Conservation (phyloP, 106 monocot genomes). For the Dactylorhiza incarnata region DNA sequence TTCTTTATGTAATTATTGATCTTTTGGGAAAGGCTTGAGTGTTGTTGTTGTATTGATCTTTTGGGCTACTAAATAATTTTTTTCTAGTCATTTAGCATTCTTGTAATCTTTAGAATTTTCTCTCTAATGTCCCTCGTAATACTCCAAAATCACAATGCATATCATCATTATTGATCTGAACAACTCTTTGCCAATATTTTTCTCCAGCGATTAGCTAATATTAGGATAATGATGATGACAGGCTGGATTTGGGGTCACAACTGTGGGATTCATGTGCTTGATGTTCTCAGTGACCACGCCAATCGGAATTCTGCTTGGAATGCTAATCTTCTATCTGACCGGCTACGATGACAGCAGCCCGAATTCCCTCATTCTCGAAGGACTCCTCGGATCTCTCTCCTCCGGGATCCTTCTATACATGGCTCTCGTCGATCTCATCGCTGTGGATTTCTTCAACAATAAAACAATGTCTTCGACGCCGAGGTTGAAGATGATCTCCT, state of each 20-base stretch:
- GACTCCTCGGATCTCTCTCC: slow-evolving; percentile 76
- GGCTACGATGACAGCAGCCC: slow-evolving; percentile 87
- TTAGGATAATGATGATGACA: slow-evolving; percentile 24
- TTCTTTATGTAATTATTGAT: too few relatives aligned
- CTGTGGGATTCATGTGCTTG: slow-evolving; percentile 73
- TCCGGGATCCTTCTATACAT: slow-evolving; percentile 83
- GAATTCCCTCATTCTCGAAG: slow-evolving; percentile 72
- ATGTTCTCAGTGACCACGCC: slow-evolving; percentile 92
- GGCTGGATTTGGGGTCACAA: slow-evolving; percentile 79
- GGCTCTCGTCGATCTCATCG: slow-evolving; percentile 90
- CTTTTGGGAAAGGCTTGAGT: too few relatives aligned
- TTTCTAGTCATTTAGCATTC: too few relatives aligned
- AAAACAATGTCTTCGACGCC: slow-evolving; percentile 55
- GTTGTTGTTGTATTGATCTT: too few relatives aligned
- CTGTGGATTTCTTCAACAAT: slow-evolving; percentile 85
- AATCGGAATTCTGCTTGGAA: slow-evolving; percentile 67
- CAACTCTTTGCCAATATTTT: too few relatives aligned
- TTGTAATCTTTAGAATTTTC: too few relatives aligned
- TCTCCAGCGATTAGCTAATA: not conserved
- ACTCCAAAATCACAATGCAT: too few relatives aligned
- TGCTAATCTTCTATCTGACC: slow-evolving; percentile 65
- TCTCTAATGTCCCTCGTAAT: too few relatives aligned
- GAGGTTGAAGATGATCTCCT: slow-evolving; percentile 54
- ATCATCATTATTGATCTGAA: too few relatives aligned
- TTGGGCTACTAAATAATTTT: too few relatives aligned